Conservation (phyloP, 257 asterid species). For the Verbascum thapsus region DNA sequence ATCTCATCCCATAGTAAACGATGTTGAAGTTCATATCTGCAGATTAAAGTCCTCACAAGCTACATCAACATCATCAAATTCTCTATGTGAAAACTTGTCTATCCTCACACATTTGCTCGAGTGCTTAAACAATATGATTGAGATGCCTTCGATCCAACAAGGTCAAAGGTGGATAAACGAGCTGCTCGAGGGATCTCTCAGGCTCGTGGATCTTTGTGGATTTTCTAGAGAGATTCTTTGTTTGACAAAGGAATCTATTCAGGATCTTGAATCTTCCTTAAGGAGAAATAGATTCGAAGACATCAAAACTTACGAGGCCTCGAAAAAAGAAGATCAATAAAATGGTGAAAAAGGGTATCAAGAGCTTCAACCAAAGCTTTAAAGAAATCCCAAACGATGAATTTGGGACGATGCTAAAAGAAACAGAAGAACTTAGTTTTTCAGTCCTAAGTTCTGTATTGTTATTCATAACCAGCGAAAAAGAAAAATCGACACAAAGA, state of each 20-base stretch:
- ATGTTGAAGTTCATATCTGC: slow-evolving; percentile 24
- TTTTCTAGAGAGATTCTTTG: slow-evolving; percentile 29
- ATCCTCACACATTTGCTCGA: slow-evolving; percentile 36
- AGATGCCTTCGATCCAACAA: slow-evolving; percentile 38
- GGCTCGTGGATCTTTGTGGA: slow-evolving; percentile 37
- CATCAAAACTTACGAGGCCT: slow-evolving; percentile 12
- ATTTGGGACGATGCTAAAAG: slow-evolving; percentile 12
- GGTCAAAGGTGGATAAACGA: slow-evolving; percentile 26
- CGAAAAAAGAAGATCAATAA: slow-evolving; percentile 32
- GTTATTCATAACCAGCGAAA: slow-evolving; percentile 20
- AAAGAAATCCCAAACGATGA: slow-evolving; percentile 3
- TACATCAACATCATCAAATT: slow-evolving; percentile 28
- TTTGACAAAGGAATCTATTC: slow-evolving; percentile 37
- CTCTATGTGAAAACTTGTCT: slow-evolving; percentile 28
- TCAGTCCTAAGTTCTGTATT: slow-evolving; percentile 28
- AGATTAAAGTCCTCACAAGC: slow-evolving; percentile 32
- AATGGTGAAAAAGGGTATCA: slow-evolving; percentile 29
- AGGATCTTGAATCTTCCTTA: slow-evolving; percentile 37
- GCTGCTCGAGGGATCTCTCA: slow-evolving; percentile 36
- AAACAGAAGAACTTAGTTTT: slow-evolving; percentile 18
- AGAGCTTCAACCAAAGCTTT: slow-evolving; percentile 12
- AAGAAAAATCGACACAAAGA: slow-evolving; percentile 21
- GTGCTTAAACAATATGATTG: slow-evolving; percentile 32
- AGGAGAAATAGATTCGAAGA: slow-evolving; percentile 31
- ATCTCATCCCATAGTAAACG: slow-evolving; percentile 34